These are phyloP conservation scores for Stachybotrys chartarum DNA, from an alignment of 2,329 filamentous ascomycete genomes.

Conservation along the genomic window DNA sequence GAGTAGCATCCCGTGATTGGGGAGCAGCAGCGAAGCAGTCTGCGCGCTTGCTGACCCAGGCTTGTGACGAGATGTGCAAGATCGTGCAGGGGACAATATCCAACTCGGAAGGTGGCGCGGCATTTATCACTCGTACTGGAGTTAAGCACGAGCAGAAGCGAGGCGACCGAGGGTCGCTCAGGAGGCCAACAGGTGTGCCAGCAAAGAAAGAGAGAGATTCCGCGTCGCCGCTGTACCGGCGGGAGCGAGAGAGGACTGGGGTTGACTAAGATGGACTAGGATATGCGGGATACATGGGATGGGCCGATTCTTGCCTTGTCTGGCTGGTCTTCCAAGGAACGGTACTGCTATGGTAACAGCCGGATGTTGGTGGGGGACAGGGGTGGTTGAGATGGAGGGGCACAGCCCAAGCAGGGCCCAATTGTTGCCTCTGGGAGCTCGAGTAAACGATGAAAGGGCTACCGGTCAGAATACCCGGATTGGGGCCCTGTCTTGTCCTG, in stretches of 20 bases:
- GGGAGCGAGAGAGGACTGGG: background rate
- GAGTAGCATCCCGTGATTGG: background rate
- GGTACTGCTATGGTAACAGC: too few relatives aligned
- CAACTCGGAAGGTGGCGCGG: background rate
- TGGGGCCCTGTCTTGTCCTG: too few relatives aligned
- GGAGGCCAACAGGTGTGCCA: background rate
- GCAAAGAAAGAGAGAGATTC: background rate
- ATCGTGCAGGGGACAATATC: background rate
- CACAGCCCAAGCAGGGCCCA: background rate
- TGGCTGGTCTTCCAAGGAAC: background rate
- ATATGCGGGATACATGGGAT: background rate
- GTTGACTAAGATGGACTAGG: background rate
- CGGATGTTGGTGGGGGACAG: background rate
- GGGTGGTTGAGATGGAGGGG: background rate
- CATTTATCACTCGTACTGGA: background rate
- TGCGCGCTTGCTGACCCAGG: background rate
- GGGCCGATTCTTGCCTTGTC: background rate
- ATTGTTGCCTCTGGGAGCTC: background rate
- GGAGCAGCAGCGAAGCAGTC: background rate
- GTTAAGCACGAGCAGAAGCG: background rate
- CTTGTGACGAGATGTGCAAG: background rate
- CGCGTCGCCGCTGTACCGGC: background rate
- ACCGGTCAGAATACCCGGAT: too few relatives aligned
- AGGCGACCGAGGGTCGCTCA: background rate
- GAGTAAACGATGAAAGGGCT: background rate